These are phyloP conservation scores for Fusarium tupiense DNA, from an alignment of 2,329 filamentous ascomycete genomes.

Conservation along the genomic window DNA sequence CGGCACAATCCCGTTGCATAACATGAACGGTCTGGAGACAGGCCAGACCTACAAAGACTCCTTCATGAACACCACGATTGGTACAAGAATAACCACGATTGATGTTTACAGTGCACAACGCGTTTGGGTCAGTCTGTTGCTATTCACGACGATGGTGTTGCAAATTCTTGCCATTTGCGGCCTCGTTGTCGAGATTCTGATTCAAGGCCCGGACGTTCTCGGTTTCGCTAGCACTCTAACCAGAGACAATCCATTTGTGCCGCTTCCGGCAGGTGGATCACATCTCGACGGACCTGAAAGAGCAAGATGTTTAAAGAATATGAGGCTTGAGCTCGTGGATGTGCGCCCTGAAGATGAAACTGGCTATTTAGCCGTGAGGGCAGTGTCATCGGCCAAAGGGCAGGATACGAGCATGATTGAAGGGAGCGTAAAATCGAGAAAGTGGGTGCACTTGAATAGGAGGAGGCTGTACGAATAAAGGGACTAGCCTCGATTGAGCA, in stretches of 20 bases:
- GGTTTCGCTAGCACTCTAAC: not conserved
- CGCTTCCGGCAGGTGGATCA: not conserved
- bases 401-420: not conserved
- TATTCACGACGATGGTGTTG: not conserved
- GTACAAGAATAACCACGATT: not conserved
- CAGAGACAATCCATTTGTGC: not conserved
- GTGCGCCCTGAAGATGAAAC: not conserved
- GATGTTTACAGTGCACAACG: not conserved
- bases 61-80: not conserved
- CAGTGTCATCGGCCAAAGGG: not conserved
- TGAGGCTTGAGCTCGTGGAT: not conserved
- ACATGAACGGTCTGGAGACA: not conserved
- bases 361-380: not conserved
- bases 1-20: rapidly evolving
- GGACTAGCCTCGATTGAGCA: not conserved
- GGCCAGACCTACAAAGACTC: not conserved
- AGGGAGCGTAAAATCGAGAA: not conserved
- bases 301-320: not conserved
- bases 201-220: not conserved
- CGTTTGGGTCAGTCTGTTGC: not conserved
- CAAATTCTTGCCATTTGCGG: not conserved
- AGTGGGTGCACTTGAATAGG: not conserved
- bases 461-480: not conserved
- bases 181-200: not conserved
- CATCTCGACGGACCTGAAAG: not conserved